phyloP scores from a whole-genome alignment of 805 yeast species.

The Tetrapisispora phaffii region DNA sequence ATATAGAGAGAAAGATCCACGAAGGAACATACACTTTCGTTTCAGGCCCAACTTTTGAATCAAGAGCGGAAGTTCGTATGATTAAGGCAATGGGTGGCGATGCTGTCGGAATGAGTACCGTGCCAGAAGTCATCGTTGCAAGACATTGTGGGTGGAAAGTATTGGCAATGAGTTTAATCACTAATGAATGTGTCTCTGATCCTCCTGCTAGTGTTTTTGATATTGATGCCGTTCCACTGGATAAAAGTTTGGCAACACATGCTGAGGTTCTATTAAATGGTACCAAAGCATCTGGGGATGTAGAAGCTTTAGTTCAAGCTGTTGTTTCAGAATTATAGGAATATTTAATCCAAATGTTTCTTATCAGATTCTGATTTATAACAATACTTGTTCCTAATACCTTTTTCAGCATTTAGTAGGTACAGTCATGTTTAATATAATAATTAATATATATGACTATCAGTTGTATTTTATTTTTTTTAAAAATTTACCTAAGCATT shows the following conservation, averaged over 20 bases:
- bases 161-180: conserved; percentile 75
- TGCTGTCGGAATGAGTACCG: conserved; percentile 96
- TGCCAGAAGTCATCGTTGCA: conserved; percentile 90
- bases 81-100: conserved; percentile 71
- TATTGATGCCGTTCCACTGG: conserved; percentile 41
- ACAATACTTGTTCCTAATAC: too few species aligned
- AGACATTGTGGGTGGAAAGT: conserved; percentile 79
- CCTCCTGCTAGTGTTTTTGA: conserved; percentile 60
- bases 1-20: conserved; percentile 48
- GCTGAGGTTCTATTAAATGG: conserved; percentile 87
- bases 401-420: background rate
- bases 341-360: too few species aligned
- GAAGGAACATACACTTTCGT: conserved; percentile 84
- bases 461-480: background rate
- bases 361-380: too few species aligned
- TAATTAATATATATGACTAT: background rate
- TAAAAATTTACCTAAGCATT: background rate
- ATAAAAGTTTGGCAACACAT: conserved; percentile 78
- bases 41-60: conserved; percentile 90
- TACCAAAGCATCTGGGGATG: conserved; percentile 69
- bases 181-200: conserved; percentile 69
- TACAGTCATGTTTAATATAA: background rate
- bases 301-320: conserved; percentile 56
- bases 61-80: conserved; percentile 82
- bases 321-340: conserved; percentile 40